Evolutionary conservation across 768 basidiomycete species (phyloP).

Genomic region (Pilatotrama ljubarskyi): DNA sequence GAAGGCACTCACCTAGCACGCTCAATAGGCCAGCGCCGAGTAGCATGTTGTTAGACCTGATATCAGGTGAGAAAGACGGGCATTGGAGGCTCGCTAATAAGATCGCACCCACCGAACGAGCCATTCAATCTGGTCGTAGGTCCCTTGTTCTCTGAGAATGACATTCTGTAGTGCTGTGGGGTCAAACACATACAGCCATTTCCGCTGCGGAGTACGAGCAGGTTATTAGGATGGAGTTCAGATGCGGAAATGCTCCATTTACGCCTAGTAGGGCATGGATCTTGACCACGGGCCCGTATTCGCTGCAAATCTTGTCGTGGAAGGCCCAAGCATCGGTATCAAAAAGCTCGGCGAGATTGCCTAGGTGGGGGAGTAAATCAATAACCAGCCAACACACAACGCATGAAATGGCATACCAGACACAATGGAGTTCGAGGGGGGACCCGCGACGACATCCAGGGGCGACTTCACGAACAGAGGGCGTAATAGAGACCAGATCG

Average conservation of each 20-base stretch:
- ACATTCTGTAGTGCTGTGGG: slow-evolving; percentile 26
- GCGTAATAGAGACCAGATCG: slow-evolving; percentile 14
- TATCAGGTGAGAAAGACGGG: too few species aligned
- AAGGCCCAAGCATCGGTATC: slow-evolving; percentile 19
- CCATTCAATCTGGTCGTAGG: slow-evolving; percentile 25
- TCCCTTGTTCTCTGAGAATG: slow-evolving; percentile 28
- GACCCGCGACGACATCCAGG: slow-evolving; percentile 18
- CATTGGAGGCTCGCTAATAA: too few species aligned
- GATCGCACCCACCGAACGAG: slow-evolving; percentile 11
- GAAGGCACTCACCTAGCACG: slow-evolving; percentile 6
- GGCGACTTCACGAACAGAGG: slow-evolving; percentile 12
- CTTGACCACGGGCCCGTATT: slow-evolving; percentile 23
- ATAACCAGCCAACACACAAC: not conserved
- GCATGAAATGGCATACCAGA: slow-evolving; percentile 7
- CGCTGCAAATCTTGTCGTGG: slow-evolving; percentile 17
- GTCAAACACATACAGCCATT: slow-evolving; percentile 28
- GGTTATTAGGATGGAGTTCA: not conserved
- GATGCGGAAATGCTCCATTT: not conserved
- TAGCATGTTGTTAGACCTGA: slow-evolving; percentile 16
- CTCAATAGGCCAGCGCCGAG: slow-evolving; percentile 14
- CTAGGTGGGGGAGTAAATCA: not conserved
- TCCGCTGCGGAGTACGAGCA: slow-evolving; percentile 7
- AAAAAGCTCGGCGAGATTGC: slow-evolving; percentile 22
- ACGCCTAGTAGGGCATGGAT: slow-evolving; percentile 22
- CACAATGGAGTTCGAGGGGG: slow-evolving; percentile 9